phyloP scores from a whole-genome alignment of 78 protist genomes.

The Polysphondylium violaceum region DNA sequence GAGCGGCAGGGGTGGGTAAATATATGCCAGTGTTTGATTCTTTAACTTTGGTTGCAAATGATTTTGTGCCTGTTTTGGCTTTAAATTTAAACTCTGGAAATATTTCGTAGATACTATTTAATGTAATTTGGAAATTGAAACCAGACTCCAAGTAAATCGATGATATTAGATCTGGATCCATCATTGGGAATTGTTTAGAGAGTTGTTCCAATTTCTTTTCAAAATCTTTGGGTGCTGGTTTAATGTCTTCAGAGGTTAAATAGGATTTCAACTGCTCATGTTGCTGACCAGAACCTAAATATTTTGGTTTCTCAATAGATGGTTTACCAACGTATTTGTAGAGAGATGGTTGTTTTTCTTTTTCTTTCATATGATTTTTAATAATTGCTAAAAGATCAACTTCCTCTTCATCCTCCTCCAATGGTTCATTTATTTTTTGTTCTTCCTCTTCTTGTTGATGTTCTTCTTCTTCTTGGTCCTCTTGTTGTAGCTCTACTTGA shows the following conservation, averaged over 20 bases:
- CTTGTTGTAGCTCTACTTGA: neutral
- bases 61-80: neutral
- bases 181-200: slow-evolving; percentile 24
- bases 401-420: too few species aligned
- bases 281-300: neutral
- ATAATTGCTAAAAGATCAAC: too few species aligned
- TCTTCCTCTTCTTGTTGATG: neutral
- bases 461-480: neutral
- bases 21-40: neutral
- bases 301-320: neutral
- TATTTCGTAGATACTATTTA: slow-evolving; percentile 8
- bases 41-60: slow-evolving; percentile 7
- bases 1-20: neutral
- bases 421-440: neutral
- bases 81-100: slow-evolving; percentile 12
- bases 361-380: neutral
- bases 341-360: neutral
- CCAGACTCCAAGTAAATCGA: neutral
- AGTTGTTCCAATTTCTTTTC: slow-evolving; percentile 15
- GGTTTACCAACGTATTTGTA: neutral
- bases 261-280: neutral
- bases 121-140: neutral
- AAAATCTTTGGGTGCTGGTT: slow-evolving; percentile 4
- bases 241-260: neutral
- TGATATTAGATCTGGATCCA: slow-evolving; percentile 10